phyloP scores from a whole-genome alignment of 2,329 filamentous ascomycete species.

The Talaromyces sp. region DNA sequence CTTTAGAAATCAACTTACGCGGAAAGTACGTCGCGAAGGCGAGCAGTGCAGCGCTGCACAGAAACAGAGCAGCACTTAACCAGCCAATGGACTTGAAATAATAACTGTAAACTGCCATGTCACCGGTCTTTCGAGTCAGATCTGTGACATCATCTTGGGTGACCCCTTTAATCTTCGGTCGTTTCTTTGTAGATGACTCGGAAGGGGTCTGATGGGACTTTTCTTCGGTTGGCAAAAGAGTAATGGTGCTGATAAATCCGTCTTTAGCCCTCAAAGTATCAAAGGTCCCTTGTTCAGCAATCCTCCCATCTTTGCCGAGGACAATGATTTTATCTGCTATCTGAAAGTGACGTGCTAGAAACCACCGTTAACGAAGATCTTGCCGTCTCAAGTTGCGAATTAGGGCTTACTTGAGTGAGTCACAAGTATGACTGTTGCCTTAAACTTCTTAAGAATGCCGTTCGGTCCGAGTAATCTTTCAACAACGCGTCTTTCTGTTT shows the following conservation, averaged over 20 bases:
- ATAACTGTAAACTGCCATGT: slow-evolving; percentile 39
- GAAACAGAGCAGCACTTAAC: slow-evolving; percentile 29
- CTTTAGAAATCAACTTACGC: not conserved
- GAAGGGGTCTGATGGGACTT: slow-evolving; percentile 22
- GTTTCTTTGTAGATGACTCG: not conserved
- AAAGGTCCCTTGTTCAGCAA: not conserved
- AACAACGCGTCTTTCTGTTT: slow-evolving; percentile 3
- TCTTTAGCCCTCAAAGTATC: slow-evolving; percentile 22
- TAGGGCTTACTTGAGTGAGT: slow-evolving; percentile 15
- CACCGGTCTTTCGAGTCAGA: slow-evolving; percentile 26
- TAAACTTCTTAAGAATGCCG: slow-evolving; percentile 3
- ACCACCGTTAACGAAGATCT: not conserved
- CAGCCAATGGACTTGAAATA: slow-evolving; percentile 36
- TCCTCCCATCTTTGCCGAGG: not conserved
- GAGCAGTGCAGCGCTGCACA: slow-evolving; percentile 21
- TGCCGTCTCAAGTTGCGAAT: not conserved
- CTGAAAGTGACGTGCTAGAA: not conserved
- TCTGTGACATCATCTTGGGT: slow-evolving; percentile 19
- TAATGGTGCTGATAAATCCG: slow-evolving; percentile 30
- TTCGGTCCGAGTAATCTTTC: slow-evolving; percentile 4
- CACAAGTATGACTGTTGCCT: slow-evolving; percentile 3
- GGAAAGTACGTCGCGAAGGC: slow-evolving; percentile 27
- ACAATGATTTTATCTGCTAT: not conserved
- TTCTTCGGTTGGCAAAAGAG: slow-evolving; percentile 33
- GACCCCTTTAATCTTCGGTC: not conserved